phyloP scores from a whole-genome alignment of 139 green algal genomes.

The Marvania coccoides region DNA sequence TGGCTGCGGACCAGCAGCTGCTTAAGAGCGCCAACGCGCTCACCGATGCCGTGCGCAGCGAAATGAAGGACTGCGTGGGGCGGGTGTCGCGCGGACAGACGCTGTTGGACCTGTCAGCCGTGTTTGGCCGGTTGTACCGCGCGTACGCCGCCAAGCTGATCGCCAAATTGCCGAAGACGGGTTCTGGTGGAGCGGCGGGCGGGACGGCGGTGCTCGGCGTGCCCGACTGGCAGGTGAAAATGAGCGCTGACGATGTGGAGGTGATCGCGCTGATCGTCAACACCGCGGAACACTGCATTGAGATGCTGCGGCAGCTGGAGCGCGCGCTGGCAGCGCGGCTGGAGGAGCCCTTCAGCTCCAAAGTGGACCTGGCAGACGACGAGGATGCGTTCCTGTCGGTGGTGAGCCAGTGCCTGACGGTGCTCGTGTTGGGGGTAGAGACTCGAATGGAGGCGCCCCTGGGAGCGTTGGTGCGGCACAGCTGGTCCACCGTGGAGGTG shows the following conservation, averaged over 20 bases:
- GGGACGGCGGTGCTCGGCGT: constrained; percentile 17
- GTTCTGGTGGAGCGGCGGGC: constrained; percentile 29
- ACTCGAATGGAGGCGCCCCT: constrained; percentile 74
- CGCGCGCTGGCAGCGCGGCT: constrained; percentile 53
- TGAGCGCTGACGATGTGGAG: constrained; percentile 29
- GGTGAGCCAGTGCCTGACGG: constrained; percentile 62
- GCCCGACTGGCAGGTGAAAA: constrained; percentile 60
- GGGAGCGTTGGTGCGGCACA: constrained; percentile 36
- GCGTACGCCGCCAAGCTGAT: constrained; percentile 69
- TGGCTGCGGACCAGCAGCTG: constrained; percentile 45
- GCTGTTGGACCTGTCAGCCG: constrained; percentile 52
- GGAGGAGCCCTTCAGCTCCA: constrained; percentile 25
- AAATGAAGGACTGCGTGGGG: constrained; percentile 19
- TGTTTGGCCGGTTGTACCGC: constrained; percentile 59
- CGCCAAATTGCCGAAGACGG: constrained; percentile 67
- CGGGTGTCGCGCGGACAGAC: constrained; percentile 44
- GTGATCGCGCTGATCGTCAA: constrained; percentile 81
- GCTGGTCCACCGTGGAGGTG: constrained; percentile 55
- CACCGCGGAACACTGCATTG: constrained; percentile 88
- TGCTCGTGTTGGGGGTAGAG: constrained; percentile 85
- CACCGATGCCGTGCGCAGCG: constrained; percentile 76
- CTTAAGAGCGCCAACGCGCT: constrained; percentile 54
- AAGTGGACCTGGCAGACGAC: constrained; percentile 67
- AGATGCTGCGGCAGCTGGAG: constrained; percentile 49
- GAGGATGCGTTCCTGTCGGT: constrained; percentile 75